These are phyloP conservation scores for Neonectria magnoliae DNA, from an alignment of 2,329 filamentous ascomycete genomes.

Conservation along the genomic window DNA sequence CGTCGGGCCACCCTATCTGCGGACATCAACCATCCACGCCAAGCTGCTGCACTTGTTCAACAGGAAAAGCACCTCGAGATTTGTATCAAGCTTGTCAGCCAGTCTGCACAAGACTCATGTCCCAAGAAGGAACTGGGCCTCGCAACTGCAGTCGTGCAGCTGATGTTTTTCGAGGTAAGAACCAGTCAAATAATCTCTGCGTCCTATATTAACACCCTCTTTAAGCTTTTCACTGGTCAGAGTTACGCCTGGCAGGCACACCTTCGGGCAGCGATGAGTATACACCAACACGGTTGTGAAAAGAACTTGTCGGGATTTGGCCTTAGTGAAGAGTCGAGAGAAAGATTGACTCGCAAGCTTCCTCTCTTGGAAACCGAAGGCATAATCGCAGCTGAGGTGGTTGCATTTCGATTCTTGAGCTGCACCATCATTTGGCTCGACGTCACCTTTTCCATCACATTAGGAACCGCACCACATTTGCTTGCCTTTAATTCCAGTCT, in stretches of 20 bases:
- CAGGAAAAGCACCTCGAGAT: no score
- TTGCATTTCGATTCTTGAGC: background rate
- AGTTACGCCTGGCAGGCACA: slow-evolving; percentile 6
- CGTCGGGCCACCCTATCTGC: background rate
- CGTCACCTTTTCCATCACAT: slow-evolving; percentile 4
- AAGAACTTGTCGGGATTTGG: background rate
- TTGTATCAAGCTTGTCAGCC: background rate
- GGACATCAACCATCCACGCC: background rate
- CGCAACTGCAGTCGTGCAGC: no score
- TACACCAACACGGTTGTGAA: background rate
- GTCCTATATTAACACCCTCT: no score
- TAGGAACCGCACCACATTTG: background rate
- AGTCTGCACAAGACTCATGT: slow-evolving; percentile 1
- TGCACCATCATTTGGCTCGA: slow-evolving; percentile 16
- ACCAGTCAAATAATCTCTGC: no score
- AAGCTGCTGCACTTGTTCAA: no score
- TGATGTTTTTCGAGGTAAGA: no score
- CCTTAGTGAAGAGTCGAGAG: background rate
- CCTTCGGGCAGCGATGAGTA: background rate
- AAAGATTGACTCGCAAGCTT: background rate
- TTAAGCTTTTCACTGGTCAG: slow-evolving; percentile 6
- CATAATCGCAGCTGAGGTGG: background rate
- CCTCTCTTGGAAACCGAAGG: background rate
- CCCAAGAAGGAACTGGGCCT: no score
- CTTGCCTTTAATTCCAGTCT: background rate